Conservation (phyloP, 495 filamentous ascomycete species). For the Hyaloscypha finlandica region DNA sequence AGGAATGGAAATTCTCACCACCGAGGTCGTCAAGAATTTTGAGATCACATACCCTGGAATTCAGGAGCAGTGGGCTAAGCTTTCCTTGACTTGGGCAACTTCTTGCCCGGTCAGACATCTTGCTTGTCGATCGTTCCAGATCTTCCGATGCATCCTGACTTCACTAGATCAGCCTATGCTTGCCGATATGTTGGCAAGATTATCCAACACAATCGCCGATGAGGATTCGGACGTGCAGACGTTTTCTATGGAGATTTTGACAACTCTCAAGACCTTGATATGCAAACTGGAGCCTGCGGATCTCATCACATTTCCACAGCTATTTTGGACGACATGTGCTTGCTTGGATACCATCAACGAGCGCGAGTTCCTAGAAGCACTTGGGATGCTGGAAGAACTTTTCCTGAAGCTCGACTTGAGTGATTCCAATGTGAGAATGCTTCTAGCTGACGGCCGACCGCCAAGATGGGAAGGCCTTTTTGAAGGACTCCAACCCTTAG, state of each 20-base stretch:
- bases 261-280: slow-evolving; percentile 88
- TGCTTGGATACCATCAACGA: slow-evolving; percentile 96
- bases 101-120: slow-evolving; percentile 95
- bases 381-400: slow-evolving; percentile 89
- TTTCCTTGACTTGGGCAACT: slow-evolving; percentile 92
- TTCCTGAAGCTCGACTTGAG: slow-evolving; percentile 81
- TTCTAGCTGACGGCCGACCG: slow-evolving; percentile 76
- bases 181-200: slow-evolving; percentile 88
- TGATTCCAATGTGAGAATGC: slow-evolving; percentile 63
- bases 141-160: slow-evolving; percentile 90
- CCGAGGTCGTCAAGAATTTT: slow-evolving; percentile 82
- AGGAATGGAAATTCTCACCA: slow-evolving; percentile 81
- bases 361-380: slow-evolving; percentile 86
- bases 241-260: slow-evolving; percentile 97
- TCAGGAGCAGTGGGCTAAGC: slow-evolving; percentile 84
- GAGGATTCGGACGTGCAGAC: slow-evolving; percentile 89
- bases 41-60: slow-evolving; percentile 82
- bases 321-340: slow-evolving; percentile 97
- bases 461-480: slow-evolving; percentile 88
- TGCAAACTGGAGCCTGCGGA: slow-evolving; percentile 76
- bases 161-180: slow-evolving; percentile 91
- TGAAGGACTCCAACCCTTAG: slow-evolving; percentile 79
- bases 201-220: slow-evolving; percentile 95
- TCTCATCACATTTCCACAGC: slow-evolving; percentile 82
- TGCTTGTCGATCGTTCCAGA: slow-evolving; percentile 94